Conservation (phyloP, 2,329 filamentous ascomycete genomes). For the Paraphoma sp. region DNA sequence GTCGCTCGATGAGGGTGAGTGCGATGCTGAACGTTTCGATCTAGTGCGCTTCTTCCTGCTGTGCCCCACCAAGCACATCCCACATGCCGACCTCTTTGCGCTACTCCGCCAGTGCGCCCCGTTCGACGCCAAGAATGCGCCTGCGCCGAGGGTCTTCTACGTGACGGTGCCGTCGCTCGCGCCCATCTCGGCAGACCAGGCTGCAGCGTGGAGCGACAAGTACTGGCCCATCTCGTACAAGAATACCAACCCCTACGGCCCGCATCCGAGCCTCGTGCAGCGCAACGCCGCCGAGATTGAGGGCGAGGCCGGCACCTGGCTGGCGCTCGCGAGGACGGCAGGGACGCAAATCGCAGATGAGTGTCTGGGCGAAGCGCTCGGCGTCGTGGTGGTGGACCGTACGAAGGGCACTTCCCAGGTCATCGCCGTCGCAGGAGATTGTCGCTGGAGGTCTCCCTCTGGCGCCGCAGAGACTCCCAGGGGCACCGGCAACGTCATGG, state of each 20-base stretch:
- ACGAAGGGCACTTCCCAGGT: conserved; percentile 57
- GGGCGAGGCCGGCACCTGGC: conserved; percentile 69
- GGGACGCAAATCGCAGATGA: conserved; percentile 64
- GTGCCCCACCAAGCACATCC: conserved; percentile 59
- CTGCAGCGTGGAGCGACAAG: conserved; percentile 73
- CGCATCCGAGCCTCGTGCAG: conserved; percentile 76
- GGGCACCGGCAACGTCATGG: conserved; percentile 74
- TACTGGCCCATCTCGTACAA: conserved; percentile 89
- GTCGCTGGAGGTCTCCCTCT: conserved; percentile 64
- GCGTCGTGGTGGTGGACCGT: conserved; percentile 76
- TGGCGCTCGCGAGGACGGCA: conserved; percentile 69
- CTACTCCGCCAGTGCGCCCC: conserved; percentile 44
- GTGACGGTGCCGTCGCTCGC: conserved; percentile 75
- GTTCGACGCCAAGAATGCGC: conserved; percentile 47
- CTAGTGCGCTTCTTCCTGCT: conserved; percentile 58
- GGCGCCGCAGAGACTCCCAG: conserved; percentile 28
- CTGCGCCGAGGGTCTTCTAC: conserved; percentile 63
- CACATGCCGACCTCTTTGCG: conserved; percentile 56
- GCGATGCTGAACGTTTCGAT: conserved; percentile 37
- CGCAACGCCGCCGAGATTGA: conserved; percentile 74
- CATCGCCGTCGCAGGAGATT: conserved; percentile 78
- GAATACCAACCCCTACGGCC: conserved; percentile 85
- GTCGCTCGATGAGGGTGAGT: conserved; percentile 9
- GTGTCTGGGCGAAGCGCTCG: conserved; percentile 72
- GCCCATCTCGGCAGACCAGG: conserved; percentile 78